These are phyloP conservation scores for Spiraea crenata DNA, from an alignment of 331 rosid species.

Conservation along the genomic window DNA sequence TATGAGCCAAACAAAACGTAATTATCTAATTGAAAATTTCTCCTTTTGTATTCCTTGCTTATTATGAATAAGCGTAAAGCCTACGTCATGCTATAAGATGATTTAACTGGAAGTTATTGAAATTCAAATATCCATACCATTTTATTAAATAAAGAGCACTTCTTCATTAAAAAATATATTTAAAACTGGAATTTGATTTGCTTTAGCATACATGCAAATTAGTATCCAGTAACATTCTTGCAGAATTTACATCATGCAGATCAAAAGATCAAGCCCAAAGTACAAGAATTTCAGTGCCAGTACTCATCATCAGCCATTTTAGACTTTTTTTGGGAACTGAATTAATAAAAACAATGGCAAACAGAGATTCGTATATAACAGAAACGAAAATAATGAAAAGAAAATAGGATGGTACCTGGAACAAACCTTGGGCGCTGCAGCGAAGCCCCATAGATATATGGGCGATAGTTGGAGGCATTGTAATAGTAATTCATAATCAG, in stretches of 20 bases:
- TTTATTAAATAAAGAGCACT: too few species aligned
- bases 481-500: slow-evolving; percentile 73
- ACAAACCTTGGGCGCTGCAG: slow-evolving; percentile 96
- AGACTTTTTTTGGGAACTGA: background rate
- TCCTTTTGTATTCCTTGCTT: background rate
- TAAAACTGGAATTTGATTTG: background rate
- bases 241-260: background rate
- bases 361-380: background rate
- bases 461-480: slow-evolving; percentile 66
- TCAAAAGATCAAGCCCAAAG: background rate
- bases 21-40: background rate
- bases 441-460: slow-evolving; percentile 76
- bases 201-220: background rate
- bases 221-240: background rate
- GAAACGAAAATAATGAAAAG: background rate
- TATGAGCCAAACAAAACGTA: slow-evolving; percentile 27
- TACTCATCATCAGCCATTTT: background rate
- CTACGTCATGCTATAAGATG: background rate
- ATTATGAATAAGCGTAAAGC: background rate
- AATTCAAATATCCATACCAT: too few species aligned
- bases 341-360: background rate
- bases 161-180: background rate
- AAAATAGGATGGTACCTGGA: slow-evolving; percentile 67
- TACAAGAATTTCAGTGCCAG: background rate
- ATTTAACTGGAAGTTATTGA: background rate